A percentile compares a stretch with the other conserved stretches of the same genome.
Conservation (phyloP, 2,329 filamentous ascomycete genomes). For the Nothopassalora personata region DNA sequence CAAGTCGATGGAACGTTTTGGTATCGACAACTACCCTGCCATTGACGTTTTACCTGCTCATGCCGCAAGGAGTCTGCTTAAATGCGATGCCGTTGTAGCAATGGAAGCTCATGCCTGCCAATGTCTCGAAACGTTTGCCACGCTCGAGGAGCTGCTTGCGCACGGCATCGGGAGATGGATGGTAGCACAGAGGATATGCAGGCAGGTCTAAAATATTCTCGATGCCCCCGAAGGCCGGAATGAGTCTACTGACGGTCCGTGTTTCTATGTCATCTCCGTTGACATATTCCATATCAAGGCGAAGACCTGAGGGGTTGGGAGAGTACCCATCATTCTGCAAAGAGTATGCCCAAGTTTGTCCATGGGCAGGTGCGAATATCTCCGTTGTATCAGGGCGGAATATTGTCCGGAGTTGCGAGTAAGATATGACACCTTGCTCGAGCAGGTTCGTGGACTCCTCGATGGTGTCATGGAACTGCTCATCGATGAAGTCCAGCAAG, state of each 20-base stretch:
- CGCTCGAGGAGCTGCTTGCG: constrained; percentile 22
- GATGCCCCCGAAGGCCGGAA: constrained; percentile 22
- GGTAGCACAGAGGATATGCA: constrained; percentile 22
- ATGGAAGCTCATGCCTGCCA: constrained; percentile 28
- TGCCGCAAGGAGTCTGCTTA: constrained; percentile 16
- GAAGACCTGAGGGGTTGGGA: constrained; percentile 22
- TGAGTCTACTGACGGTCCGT: constrained; percentile 6
- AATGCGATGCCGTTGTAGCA: constrained; percentile 25
- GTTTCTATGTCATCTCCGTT: constrained; percentile 29
- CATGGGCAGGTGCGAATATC: constrained; percentile 26
- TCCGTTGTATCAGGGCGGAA: constrained; percentile 34
- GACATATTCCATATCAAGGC: constrained; percentile 28
- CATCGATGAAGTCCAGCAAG: constrained; percentile 30
- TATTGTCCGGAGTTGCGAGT: constrained; percentile 42
- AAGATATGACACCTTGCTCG: constrained; percentile 30
- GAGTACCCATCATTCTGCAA: constrained; percentile 29
- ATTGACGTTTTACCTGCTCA: constrained; percentile 24
- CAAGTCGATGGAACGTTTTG: constrained; percentile 28
- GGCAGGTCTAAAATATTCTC: constrained; percentile 22
- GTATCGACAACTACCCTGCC: constrained; percentile 28
- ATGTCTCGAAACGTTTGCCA: constrained; percentile 23
- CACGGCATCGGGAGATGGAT: constrained; percentile 12
- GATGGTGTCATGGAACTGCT: constrained; percentile 26
- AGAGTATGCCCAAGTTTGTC: constrained; percentile 29
- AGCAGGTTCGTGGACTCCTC: constrained; percentile 27